phyloP scores from a whole-genome alignment of 75 land plant genomes.

The Cupressus sempervirens region DNA sequence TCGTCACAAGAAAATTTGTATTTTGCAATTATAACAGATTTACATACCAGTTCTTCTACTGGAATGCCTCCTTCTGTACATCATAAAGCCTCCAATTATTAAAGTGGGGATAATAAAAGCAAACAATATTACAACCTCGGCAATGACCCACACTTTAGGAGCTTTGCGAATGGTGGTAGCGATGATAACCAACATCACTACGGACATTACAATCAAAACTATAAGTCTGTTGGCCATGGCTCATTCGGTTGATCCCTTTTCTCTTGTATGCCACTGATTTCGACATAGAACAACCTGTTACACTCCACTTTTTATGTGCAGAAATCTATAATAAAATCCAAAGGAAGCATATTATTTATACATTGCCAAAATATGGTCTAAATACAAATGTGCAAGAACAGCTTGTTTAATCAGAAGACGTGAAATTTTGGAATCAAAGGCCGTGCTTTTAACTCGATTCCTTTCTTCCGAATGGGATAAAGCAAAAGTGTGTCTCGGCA shows the following conservation, averaged over 20 bases:
- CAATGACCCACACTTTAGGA: neutral
- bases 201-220: neutral
- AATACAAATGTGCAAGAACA: neutral
- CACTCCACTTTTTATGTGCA: neutral
- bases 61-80: neutral
- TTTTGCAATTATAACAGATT: no score
- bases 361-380: neutral
- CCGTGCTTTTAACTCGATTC: neutral
- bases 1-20: no score
- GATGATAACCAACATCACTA: neutral
- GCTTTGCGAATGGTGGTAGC: neutral
- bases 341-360: neutral
- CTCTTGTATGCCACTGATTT: neutral
- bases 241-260: neutral
- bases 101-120: neutral
- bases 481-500: neutral
- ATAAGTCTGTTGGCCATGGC: neutral
- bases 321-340: neutral
- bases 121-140: neutral
- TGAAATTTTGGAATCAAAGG: neutral
- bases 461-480: no score
- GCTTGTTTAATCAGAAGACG: neutral
- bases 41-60: neutral
- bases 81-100: neutral
- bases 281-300: no score